Base-by-base conservation (phyloP, 106 monocot species). In the Dendrobium huoshanense region DNA sequence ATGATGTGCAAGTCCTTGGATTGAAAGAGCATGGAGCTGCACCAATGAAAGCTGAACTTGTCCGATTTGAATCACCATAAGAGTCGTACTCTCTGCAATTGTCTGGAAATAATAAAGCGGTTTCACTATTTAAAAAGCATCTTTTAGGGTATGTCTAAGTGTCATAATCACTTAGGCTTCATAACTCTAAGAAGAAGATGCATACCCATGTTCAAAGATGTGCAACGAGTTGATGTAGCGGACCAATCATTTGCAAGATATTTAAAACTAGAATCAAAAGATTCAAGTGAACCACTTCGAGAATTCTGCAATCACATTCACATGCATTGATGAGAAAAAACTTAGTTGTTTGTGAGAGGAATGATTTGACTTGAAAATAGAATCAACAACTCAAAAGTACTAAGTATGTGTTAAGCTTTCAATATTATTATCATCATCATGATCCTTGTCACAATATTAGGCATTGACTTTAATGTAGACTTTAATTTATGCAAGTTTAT, bases 1-100 rank as follows among this genome's bases (percentile, higher is more conserved):
- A 84, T 85, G 87, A 84, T 77, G 81, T 73, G 79, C 90, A 95
- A 59, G 87, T 77, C 33, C 78, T 86, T 68, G 85, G 65, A 75
- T 43, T 59, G 64, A 82, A 87, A 81, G 83, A 83, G 59, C 74
- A 33, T 20, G 27, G 72, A 77, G 51, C 29, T 54, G 81, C 45
- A 85, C 49, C 54, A 4, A 77, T 67, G 87, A 37, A 59, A 55
- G 43, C 20, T 59, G 72, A 22, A 80, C 20, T 54, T 61, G 82
- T 7, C 67, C 27, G 22, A 76, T 74, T 74, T 45, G 51, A 19
- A 72, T 68, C 76, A 55, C 13, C 59, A 76, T 5, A 55, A 80
- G 37, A 55, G 72, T 13, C 27, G 19, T 18, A 77, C 22, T 20
- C 54, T 79, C 1, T 33, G 15, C 3, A 65, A 64, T 73, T 84